Base-by-base conservation (phyloP, 331 rosid genomes). In the Rhamnella rubrinervis region DNA sequence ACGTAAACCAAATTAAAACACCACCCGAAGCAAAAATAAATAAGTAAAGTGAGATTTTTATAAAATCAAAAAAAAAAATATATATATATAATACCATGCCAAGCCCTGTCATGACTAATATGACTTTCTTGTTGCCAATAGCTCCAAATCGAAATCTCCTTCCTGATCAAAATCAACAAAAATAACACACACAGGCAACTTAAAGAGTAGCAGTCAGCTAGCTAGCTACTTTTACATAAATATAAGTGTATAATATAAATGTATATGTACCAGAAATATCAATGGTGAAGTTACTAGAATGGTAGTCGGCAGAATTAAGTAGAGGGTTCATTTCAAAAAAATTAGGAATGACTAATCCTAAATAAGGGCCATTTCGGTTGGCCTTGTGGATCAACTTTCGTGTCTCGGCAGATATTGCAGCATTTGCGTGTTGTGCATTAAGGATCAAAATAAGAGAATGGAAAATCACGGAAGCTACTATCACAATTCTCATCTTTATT, bases 281-380 rank as follows among this genome's bases (percentile, higher is more conserved):
- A 50, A 85, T 81, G 46, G 26, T 55, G 7, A 13, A 18, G 12
- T 64, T 60, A 38, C 40, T 16, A 9, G 91, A 16, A 6, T 62
- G 77, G 71, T 77, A 83, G 68, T 66, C 70, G 5, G 86, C 39
- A 70, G 85, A 81, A 11, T 78, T 41, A 77, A 88, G 86, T 41
- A 85, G 87, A 77, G 90, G 93, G 59, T 79, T 23, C 49, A 83
- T 51, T 76, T 88, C 93, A 26, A 74, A 88, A 9, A 76, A 8
- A 61, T 80, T 85, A 20, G 91, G 89, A 72, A 81, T 83, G 77
- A 83, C 67, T 58, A 88, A 41, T 38, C 95, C 95, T 23, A 88
- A 38, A 66, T 81, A 85, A 63, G 89, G 89, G 52, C 91, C 86
- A 47, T 77, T 12, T 20, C 23, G 0, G 66, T 88, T 88, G 14